Evolutionary conservation across 176 grass and related monocot genomes (phyloP).

Genomic region (Melocanna baccifera): DNA sequence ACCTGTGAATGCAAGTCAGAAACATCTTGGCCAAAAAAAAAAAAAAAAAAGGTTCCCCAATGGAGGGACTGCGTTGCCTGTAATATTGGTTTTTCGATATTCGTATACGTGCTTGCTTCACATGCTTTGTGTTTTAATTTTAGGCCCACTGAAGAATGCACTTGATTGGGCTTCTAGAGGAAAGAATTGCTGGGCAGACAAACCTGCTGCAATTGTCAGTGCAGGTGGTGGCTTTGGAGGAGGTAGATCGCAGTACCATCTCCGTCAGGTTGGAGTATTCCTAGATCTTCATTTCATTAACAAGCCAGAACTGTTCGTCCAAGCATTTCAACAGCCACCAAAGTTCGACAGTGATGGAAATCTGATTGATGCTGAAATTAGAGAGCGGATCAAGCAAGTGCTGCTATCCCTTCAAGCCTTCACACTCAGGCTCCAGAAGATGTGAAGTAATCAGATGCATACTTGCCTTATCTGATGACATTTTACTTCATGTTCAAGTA

Average conservation of each 20-base stretch:
- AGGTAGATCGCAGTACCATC: constrained; percentile 68
- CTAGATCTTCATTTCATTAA: constrained; percentile 98
- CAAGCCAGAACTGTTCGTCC: constrained; percentile 74
- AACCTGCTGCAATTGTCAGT: constrained; percentile 76
- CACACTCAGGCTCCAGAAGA: constrained; percentile 55
- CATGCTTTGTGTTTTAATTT: neutral
- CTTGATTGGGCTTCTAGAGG: constrained; percentile 89
- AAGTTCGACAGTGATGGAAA: constrained; percentile 72
- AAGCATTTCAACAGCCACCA: constrained; percentile 50
- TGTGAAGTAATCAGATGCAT: constrained; percentile 16
- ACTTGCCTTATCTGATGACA: neutral
- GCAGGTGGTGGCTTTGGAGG: constrained; percentile 70
- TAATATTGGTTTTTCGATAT: neutral
- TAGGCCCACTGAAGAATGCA: constrained; percentile 89
- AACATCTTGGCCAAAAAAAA: neutral
- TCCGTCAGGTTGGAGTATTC: constrained; percentile 81
- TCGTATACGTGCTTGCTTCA: neutral
- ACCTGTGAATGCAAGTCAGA: neutral
- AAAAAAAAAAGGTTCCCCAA: neutral
- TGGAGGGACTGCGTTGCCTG: neutral
- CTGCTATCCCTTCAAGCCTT: constrained; percentile 78
- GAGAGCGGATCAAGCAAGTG: constrained; percentile 64
- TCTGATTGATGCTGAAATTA: constrained; percentile 55
- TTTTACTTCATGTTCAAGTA: neutral
- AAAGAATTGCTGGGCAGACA: constrained; percentile 78